Evolutionary conservation across 176 grass and related monocot genomes (phyloP).

Genomic region (Cenchrus purpureus): DNA sequence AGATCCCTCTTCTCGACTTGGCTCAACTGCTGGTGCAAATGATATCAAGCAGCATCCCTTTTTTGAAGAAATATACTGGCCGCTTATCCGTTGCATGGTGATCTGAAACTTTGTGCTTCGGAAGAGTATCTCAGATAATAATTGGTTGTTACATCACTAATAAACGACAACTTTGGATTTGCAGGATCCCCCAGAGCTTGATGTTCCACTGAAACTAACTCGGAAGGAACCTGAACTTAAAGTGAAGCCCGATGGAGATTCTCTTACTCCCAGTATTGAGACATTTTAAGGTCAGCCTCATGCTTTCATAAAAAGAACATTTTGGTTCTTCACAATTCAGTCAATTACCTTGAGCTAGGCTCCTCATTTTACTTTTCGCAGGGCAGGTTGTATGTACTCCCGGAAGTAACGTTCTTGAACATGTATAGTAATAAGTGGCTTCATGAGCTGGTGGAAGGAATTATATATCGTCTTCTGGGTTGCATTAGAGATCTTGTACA

Average conservation of each 20-base stretch:
- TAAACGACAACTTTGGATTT: slow-evolving; percentile 45
- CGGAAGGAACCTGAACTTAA: slow-evolving; percentile 57
- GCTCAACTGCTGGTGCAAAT: slow-evolving; percentile 82
- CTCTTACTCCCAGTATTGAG: slow-evolving; percentile 37
- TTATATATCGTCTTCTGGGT: slow-evolving; percentile 13
- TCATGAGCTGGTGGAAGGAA: slow-evolving; percentile 19
- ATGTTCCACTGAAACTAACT: slow-evolving; percentile 72
- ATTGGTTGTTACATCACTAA: slow-evolving; percentile 22
- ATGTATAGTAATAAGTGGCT: slow-evolving; percentile 49
- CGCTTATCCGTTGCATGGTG: slow-evolving; percentile 98
- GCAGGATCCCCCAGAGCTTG: slow-evolving; percentile 78
- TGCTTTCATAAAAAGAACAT: neutral
- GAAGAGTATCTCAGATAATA: neutral
- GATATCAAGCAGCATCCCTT: slow-evolving; percentile 95
- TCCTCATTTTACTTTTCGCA: slow-evolving; percentile 12
- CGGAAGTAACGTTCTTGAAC: slow-evolving; percentile 25
- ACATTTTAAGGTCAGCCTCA: slow-evolving; percentile 63
- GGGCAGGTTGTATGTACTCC: neutral
- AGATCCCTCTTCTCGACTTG: slow-evolving; percentile 81
- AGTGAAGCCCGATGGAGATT: slow-evolving; percentile 61
- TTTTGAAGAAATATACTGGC: slow-evolving; percentile 82
- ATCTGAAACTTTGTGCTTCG: slow-evolving; percentile 37
- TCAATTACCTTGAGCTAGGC: neutral
- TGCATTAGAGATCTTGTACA: slow-evolving; percentile 33
- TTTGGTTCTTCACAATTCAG: neutral